Percentiles rank a stretch among this genome's conserved stretches.
These are phyloP conservation scores for Phalaenopsis hybrid DNA, from an alignment of 116 monocot genomes.

Conservation along the genomic window DNA sequence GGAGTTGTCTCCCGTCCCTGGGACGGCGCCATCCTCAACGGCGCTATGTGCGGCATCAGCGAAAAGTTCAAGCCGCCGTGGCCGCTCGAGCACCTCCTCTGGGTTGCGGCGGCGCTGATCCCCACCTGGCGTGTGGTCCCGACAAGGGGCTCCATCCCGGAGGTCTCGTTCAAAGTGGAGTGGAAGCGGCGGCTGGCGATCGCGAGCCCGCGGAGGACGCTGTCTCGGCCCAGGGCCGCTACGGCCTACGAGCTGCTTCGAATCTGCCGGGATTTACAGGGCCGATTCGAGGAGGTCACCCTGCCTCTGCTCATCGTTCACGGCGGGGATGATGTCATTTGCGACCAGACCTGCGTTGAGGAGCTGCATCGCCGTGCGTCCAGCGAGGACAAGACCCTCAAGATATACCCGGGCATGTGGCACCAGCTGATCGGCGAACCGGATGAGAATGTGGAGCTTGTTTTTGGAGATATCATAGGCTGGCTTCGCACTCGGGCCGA, in stretches of 20 bases:
- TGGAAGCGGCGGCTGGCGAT: slow-evolving; percentile 80
- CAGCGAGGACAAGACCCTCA: slow-evolving; percentile 80
- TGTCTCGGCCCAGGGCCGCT: slow-evolving; percentile 53
- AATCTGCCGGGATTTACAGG: slow-evolving; percentile 65
- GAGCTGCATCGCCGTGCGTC: slow-evolving; percentile 54
- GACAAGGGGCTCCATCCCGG: slow-evolving; percentile 63
- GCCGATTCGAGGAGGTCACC: slow-evolving; percentile 59
- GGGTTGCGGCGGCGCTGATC: slow-evolving; percentile 35
- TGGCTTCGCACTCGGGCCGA: slow-evolving; percentile 48
- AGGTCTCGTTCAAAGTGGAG: slow-evolving; percentile 80
- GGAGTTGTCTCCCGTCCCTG: slow-evolving; percentile 18
- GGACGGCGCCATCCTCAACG: slow-evolving; percentile 77
- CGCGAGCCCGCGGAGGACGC: slow-evolving; percentile 48
- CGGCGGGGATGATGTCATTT: slow-evolving; percentile 66
- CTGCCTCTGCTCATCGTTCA: slow-evolving; percentile 73
- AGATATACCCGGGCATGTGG: slow-evolving; percentile 73
- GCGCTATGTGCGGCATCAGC: slow-evolving; percentile 97
- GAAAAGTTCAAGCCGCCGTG: slow-evolving; percentile 85
- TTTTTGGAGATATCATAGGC: slow-evolving; percentile 56
- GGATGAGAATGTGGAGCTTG: slow-evolving; percentile 70
- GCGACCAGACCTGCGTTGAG: slow-evolving; percentile 65
- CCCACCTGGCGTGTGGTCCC: slow-evolving; percentile 81
- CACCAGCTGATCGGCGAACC: slow-evolving; percentile 84
- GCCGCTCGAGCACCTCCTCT: slow-evolving; percentile 84
- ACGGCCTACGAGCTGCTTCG: slow-evolving; percentile 74